Evolutionary conservation across 768 basidiomycete species (phyloP).

Genomic region (Panaeolus cyanescens): DNA sequence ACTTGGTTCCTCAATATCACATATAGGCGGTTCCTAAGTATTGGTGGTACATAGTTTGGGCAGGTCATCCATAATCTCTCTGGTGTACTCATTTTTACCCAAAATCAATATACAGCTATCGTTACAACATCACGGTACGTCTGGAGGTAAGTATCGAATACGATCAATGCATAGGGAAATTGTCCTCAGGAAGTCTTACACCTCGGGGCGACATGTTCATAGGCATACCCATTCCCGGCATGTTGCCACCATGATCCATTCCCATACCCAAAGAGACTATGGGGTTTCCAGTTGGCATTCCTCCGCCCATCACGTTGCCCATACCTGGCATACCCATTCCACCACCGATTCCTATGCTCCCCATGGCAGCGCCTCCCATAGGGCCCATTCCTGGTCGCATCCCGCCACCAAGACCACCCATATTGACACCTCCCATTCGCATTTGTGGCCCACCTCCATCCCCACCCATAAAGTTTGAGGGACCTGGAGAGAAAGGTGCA

Average conservation of each 20-base stretch:
- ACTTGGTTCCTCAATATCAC: too few species aligned
- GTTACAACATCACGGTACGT: neutral
- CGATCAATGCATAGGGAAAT: slow-evolving; percentile 12
- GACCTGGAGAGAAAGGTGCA: slow-evolving; percentile 13
- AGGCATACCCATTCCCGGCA: slow-evolving; percentile 18
- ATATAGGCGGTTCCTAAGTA: too few species aligned
- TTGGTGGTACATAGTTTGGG: too few species aligned
- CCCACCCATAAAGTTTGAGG: slow-evolving; percentile 17
- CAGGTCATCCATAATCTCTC: too few species aligned
- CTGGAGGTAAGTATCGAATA: neutral
- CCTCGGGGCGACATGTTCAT: slow-evolving; percentile 13
- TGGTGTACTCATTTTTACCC: too few species aligned
- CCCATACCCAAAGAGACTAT: slow-evolving; percentile 15
- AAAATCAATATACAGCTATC: too few species aligned
- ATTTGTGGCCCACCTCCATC: slow-evolving; percentile 7
- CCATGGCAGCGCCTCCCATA: slow-evolving; percentile 14
- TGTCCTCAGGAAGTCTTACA: neutral
- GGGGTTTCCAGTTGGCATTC: slow-evolving; percentile 9
- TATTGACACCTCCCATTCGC: slow-evolving; percentile 9
- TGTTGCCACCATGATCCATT: slow-evolving; percentile 14
- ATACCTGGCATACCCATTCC: slow-evolving; percentile 14
- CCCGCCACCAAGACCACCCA: slow-evolving; percentile 14
- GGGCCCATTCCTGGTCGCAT: slow-evolving; percentile 14
- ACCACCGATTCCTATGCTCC: slow-evolving; percentile 6
- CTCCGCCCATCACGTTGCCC: slow-evolving; percentile 15